Base-by-base conservation (phyloP, 106 monocot genomes). In the Dendrobium huoshanense region DNA sequence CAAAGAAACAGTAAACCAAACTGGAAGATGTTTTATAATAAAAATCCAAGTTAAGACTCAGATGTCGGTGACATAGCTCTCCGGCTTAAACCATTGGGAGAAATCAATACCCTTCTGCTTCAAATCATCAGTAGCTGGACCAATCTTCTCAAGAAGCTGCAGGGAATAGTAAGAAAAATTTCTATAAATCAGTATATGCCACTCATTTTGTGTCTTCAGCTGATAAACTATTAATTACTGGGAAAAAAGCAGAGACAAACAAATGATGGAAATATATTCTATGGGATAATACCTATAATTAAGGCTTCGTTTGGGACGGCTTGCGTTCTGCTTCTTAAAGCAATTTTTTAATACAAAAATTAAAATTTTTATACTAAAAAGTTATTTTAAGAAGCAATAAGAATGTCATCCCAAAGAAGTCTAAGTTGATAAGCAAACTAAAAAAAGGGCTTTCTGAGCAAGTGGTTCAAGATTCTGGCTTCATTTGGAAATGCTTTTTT, bases 61-160 rank as follows among this genome's bases (percentile, higher is more conserved):
- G 64, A 90, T 77, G 79, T 96, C 94, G 1, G 94, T 89, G 9
- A 42, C 41, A 75, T 99, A 95, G 5, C 87, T 86, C 64, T 91
- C 89, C 7, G 98, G 98, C 77, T 95, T 99, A 75, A 93, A 99
- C 95, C 98, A 99, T 3, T 83, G 79, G 44, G 98, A 93, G 84
- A 99, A 94, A 81, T 99, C 89, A 13, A 99, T 86, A 49, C 95
- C 98, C 54, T 93, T 91, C 77, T 75, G 86, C 80, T 91, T 99
- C 82, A 99, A 80, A 18, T 99, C 91, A 83, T 95, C 92, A 22
- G 98, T 99, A 2, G 94, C 92, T 44, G 95, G 89, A 51, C 87
- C 92, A 58, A 99, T 99, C 82, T 70, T 91, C 82, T 92, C 95
- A 78, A 99, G 79, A 68, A 99, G 98, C 98, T 99, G 87, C 85